Evolutionary conservation across 208 protist species (phyloP).

Genomic region (Trypanosoma platydactyli): DNA sequence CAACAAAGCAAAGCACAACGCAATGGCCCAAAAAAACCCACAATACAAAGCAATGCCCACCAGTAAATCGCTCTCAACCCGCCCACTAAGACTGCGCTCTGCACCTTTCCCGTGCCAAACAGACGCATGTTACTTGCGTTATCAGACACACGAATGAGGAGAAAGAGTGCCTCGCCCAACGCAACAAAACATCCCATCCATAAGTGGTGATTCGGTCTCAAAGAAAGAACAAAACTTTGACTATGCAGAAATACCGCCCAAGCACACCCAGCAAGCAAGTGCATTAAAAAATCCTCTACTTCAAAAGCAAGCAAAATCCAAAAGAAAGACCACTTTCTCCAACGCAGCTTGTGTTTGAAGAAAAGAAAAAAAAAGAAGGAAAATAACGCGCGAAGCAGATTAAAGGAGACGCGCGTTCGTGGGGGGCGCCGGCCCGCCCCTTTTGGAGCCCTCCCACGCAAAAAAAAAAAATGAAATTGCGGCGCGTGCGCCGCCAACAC

Average conservation of each 20-base stretch:
- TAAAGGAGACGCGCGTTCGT: too few relatives aligned
- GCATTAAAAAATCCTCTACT: neutral
- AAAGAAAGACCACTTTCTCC: too few relatives aligned
- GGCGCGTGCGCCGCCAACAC: too few relatives aligned
- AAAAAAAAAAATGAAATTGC: too few relatives aligned
- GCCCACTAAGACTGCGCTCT: neutral
- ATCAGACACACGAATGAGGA: neutral
- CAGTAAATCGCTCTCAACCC: constrained; percentile 13
- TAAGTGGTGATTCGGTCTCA: neutral
- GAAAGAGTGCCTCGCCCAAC: constrained; percentile 12
- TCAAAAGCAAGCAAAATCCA: neutral
- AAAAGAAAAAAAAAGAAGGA: too few relatives aligned
- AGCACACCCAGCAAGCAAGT: neutral
- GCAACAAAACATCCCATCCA: constrained; percentile 20
- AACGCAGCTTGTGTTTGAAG: too few relatives aligned
- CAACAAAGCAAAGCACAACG: constrained; percentile 11
- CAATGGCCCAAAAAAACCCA: constrained; percentile 9
- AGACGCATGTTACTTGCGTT: neutral
- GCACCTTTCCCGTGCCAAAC: neutral
- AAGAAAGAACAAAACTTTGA: constrained; percentile 7
- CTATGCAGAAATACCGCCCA: neutral
- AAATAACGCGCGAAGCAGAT: too few relatives aligned
- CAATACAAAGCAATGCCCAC: constrained; percentile 1
- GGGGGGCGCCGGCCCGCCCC: too few relatives aligned
- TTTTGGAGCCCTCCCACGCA: too few relatives aligned